Percentiles rank a stretch among this genome's conserved stretches.
Evolutionary conservation across 352 stramenopile genomes (phyloP).

Genomic region (Phytophthora megakarya): DNA sequence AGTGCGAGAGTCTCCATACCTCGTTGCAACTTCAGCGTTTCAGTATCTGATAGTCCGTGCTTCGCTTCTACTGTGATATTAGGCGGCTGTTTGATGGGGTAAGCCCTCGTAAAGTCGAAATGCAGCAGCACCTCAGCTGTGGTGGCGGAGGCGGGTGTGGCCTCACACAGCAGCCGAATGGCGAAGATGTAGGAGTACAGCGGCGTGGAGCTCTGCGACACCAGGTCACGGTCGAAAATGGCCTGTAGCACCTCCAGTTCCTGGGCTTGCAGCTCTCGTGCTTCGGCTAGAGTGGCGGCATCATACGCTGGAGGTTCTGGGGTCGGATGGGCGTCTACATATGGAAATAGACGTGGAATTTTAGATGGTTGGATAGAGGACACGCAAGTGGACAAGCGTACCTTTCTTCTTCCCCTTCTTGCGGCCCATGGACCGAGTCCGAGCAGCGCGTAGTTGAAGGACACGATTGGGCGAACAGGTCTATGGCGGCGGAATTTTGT

Average conservation of each 20-base stretch:
- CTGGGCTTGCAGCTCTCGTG: conserved; percentile 70
- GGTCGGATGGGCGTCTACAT: conserved; percentile 22
- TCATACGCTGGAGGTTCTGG: conserved; percentile 35
- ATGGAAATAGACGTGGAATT: conserved; percentile 3
- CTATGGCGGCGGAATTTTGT: neutral
- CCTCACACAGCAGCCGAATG: conserved; percentile 72
- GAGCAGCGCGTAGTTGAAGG: conserved; percentile 6
- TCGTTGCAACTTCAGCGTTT: conserved; percentile 58
- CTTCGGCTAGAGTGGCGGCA: conserved; percentile 47
- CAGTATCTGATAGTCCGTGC: conserved; percentile 71
- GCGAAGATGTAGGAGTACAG: conserved; percentile 86
- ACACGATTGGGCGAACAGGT: neutral
- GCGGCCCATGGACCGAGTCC: conserved; percentile 53
- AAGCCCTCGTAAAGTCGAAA: conserved; percentile 71
- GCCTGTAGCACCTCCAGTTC: conserved; percentile 84
- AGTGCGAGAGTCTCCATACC: conserved; percentile 62
- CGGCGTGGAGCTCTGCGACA: conserved; percentile 72
- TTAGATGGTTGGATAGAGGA: neutral
- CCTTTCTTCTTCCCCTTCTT: conserved; percentile 86
- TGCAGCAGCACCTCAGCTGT: conserved; percentile 74
- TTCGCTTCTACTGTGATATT: conserved; percentile 74
- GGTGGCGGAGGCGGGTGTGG: conserved; percentile 35
- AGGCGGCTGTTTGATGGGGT: conserved; percentile 66
- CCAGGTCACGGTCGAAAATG: conserved; percentile 80
- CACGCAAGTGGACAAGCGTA: conserved; percentile 5